These are phyloP conservation scores for Pleurotus platypus DNA, from an alignment of 768 basidiomycete genomes.

Conservation along the genomic window DNA sequence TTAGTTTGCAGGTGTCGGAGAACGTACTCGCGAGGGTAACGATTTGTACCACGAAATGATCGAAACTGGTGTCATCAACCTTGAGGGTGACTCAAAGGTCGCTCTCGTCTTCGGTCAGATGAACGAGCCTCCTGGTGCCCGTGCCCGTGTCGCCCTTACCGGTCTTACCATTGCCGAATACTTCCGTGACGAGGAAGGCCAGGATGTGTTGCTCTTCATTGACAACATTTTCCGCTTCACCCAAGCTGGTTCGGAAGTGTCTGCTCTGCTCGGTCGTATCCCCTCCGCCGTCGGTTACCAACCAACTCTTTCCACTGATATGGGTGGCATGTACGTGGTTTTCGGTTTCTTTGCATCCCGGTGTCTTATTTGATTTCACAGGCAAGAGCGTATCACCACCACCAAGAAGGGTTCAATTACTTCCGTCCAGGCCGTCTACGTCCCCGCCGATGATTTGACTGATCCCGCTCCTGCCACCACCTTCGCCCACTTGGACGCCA, in stretches of 20 bases:
- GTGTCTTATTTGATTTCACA: slow-evolving; percentile 21
- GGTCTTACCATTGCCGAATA: slow-evolving; percentile 99
- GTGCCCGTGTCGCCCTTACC: slow-evolving; percentile 99
- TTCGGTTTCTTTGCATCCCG: background rate
- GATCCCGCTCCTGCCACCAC: slow-evolving; percentile 99
- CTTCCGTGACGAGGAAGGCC: slow-evolving; percentile 99
- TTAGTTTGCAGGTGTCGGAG: slow-evolving; percentile 81
- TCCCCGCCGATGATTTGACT: slow-evolving; percentile 99
- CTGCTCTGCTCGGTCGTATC: slow-evolving; percentile 99
- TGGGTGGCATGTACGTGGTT: slow-evolving; percentile 92
- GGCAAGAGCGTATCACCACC: slow-evolving; percentile 99
- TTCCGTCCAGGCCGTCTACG: slow-evolving; percentile 99
- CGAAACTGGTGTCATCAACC: slow-evolving; percentile 99
- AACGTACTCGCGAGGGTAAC: slow-evolving; percentile 99
- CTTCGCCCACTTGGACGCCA: slow-evolving; percentile 99
- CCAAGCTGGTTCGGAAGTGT: slow-evolving; percentile 99
- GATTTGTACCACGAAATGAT: slow-evolving; percentile 99
- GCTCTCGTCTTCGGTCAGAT: slow-evolving; percentile 99
- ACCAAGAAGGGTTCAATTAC: slow-evolving; percentile 99
- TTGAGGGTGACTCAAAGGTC: slow-evolving; percentile 99
- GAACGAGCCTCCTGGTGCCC: slow-evolving; percentile 99
- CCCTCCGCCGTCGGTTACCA: slow-evolving; percentile 99
- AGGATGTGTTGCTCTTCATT: slow-evolving; percentile 99
- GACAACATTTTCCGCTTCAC: slow-evolving; percentile 99
- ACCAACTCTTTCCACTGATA: slow-evolving; percentile 98